Conservation (phyloP, 2,329 filamentous ascomycete genomes). For the Fusarium equiseti region DNA sequence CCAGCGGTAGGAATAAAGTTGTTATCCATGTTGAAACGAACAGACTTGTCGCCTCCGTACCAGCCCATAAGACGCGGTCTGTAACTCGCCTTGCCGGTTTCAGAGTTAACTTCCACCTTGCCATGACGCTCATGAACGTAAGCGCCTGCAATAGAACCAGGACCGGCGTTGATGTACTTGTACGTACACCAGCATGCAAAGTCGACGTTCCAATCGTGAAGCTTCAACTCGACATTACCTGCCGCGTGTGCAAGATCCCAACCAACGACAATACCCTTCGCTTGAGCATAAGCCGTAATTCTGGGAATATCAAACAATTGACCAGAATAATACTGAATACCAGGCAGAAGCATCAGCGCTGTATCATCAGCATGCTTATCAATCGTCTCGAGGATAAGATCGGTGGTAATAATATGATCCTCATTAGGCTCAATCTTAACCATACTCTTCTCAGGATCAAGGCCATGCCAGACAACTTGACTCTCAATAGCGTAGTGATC, state of each 20-base stretch:
- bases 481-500: conserved; percentile 89
- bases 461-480: conserved; percentile 78
- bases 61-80: conserved; percentile 80
- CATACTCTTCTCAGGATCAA: conserved; percentile 76
- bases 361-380: conserved; percentile 78
- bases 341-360: conserved; percentile 83
- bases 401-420: conserved; percentile 73
- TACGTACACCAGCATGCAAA: conserved; percentile 95
- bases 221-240: conserved; percentile 81
- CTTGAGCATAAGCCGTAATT: conserved; percentile 83
- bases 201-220: conserved; percentile 92
- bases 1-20: conserved; percentile 81
- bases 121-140: conserved; percentile 85
- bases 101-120: conserved; percentile 59
- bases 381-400: conserved; percentile 78
- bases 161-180: conserved; percentile 92
- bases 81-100: conserved; percentile 59
- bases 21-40: conserved; percentile 87
- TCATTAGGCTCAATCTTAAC: conserved; percentile 77
- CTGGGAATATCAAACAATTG: conserved; percentile 85
- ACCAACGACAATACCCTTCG: conserved; percentile 77
- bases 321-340: conserved; percentile 92
- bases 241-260: conserved; percentile 92
- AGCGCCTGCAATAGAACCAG: conserved; percentile 81
- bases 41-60: conserved; percentile 85